Percentiles rank a stretch among this genome's conserved stretches.
phyloP scores from a whole-genome alignment of 225 moss, liverwort and hornwort genomes.

The Takakia lepidozioides region DNA sequence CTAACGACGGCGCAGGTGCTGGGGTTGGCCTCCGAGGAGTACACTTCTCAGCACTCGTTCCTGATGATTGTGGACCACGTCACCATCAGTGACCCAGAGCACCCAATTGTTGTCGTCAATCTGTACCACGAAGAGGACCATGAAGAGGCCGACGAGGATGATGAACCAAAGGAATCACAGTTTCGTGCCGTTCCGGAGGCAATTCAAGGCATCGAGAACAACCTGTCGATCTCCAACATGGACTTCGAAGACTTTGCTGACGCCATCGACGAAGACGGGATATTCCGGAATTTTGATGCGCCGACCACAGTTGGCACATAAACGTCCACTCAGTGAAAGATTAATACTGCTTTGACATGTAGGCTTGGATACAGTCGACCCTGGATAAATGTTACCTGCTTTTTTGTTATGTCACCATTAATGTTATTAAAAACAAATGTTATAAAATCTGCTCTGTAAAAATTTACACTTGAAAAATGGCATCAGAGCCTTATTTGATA shows the following conservation, averaged over 20 bases:
- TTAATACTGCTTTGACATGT: too few relatives aligned
- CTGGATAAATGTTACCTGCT: too few relatives aligned
- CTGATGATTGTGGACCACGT: neutral
- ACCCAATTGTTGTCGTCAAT: constrained; percentile 1
- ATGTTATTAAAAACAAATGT: too few relatives aligned
- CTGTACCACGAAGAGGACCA: neutral
- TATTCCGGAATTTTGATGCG: constrained; percentile 1
- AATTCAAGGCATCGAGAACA: neutral
- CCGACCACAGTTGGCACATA: too few relatives aligned
- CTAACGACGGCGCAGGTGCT: neutral
- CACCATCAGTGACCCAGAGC: neutral
- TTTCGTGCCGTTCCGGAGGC: neutral
- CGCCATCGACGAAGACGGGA: neutral
- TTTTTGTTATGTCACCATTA: too few relatives aligned
- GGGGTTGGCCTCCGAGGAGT: neutral
- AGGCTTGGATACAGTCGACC: too few relatives aligned
- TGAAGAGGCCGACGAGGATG: too few relatives aligned
- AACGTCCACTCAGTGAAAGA: too few relatives aligned
- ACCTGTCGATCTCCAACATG: constrained; percentile 1
- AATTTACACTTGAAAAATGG: too few relatives aligned
- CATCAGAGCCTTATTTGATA: too few relatives aligned
- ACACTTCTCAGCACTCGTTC: neutral
- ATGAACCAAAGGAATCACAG: too few relatives aligned
- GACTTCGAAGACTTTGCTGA: neutral
- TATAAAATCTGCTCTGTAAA: too few relatives aligned